Evolutionary conservation across 768 basidiomycete species (phyloP), one percentile per base, ranked within the genome.

Genomic region (Macrolepiota dolichaula): DNA sequence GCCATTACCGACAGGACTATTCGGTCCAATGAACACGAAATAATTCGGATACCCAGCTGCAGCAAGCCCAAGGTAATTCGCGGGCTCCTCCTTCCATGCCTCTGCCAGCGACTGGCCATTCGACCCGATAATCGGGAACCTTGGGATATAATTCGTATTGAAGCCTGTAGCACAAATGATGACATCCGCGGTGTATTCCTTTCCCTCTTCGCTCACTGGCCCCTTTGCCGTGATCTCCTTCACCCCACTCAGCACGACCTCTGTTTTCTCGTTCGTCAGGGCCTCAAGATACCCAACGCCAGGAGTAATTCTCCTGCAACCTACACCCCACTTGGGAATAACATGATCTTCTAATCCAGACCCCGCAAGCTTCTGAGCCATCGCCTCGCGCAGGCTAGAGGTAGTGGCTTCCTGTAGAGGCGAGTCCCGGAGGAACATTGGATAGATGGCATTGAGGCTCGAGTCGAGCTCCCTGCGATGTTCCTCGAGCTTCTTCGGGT

Each of bases 261-360:
- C 66, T 22, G 73, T 72, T 36, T 75, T 74, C 10, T 73, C 71
- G 22, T 67, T 66, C 1, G 59, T 61, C 10, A 76, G 61, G 1
- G 71, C 64, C 61, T 76, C 73, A 6, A 76, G 69, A 57, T 74
- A 75, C 6, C 68, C 68, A 32, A 68, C 63, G 1, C 73, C 74
- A 11, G 74, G 73, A 17, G 74, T 75, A 3, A 74, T 66, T 54
- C 75, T 64, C 13, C 73, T 62, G 56, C 75, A 76, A 3, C 75
- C 74, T 10, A 75, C 67, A 1, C 65, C 67, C 64, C 70, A 76
- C 17, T 59, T 63, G 7, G 29, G 29, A 7, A 32, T 32, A 7
- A 32, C 7, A 3, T 32, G 3, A 7, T 32, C 29, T 32, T 32
- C 29, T 3, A 32, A 7, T 32, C 29, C 29, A 7, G 29, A 32